These are phyloP conservation scores for Quercus agrifolia DNA, from an alignment of 306 rosid species.

Conservation along the genomic window DNA sequence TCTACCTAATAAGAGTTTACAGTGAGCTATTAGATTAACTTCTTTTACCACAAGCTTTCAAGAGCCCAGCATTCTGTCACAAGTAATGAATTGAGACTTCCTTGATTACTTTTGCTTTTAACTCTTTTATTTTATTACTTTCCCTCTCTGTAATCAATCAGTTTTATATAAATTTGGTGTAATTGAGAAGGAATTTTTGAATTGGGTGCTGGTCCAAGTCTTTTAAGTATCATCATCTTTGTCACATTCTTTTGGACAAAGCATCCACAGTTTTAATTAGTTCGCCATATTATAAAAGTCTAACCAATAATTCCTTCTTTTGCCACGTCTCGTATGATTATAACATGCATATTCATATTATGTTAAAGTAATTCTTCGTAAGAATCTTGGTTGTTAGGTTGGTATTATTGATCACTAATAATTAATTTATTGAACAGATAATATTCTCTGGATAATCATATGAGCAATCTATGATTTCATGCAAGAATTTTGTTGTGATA, in stretches of 20 bases:
- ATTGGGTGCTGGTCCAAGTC: neutral
- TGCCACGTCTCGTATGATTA: neutral
- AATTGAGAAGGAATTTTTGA: neutral
- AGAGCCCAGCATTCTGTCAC: neutral
- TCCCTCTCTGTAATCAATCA: neutral
- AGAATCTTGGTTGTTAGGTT: neutral
- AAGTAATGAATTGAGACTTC: neutral
- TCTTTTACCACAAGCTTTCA: neutral
- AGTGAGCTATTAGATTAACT: neutral
- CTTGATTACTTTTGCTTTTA: neutral
- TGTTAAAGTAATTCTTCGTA: neutral
- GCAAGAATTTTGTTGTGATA: neutral
- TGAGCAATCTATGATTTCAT: neutral
- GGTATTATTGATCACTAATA: neutral
- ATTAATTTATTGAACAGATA: neutral
- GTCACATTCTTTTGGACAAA: slow-evolving; percentile 36
- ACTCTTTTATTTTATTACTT: neutral
- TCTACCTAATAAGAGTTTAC: neutral
- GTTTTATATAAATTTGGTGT: neutral
- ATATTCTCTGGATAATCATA: neutral
- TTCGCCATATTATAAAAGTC: neutral
- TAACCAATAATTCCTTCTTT: neutral
- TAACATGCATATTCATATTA: neutral
- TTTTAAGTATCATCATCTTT: neutral
- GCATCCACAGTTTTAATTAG: slow-evolving; percentile 13